Conservation (phyloP, 2,329 filamentous ascomycete genomes). For the Alternaria atra region DNA sequence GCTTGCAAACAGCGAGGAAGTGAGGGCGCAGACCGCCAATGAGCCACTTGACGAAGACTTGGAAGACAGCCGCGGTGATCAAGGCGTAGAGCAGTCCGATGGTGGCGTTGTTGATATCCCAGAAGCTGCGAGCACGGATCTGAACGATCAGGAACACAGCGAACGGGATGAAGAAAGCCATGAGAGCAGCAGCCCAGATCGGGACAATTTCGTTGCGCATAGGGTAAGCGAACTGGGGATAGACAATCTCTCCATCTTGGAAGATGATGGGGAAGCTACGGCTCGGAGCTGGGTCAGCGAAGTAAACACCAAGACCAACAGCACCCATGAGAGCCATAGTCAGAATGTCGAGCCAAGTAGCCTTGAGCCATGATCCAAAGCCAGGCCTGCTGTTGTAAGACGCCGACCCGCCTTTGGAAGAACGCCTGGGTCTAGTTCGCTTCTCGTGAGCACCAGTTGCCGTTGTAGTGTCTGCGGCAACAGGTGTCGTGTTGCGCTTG, state of each 20-base stretch:
- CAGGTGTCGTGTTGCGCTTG: constrained; percentile 43
- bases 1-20: constrained; percentile 75
- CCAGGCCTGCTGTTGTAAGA: constrained; percentile 56
- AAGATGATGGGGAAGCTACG: constrained; percentile 75
- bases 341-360: constrained; percentile 71
- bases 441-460: constrained; percentile 44
- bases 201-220: constrained; percentile 68
- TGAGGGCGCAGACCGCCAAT: constrained; percentile 72
- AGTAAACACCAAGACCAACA: constrained; percentile 73
- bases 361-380: constrained; percentile 75
- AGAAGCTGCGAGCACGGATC: constrained; percentile 65
- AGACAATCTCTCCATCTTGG: constrained; percentile 71
- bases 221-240: constrained; percentile 76
- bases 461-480: constrained; percentile 47
- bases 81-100: constrained; percentile 75
- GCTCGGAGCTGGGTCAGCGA: constrained; percentile 70
- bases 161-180: constrained; percentile 72
- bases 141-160: constrained; percentile 71
- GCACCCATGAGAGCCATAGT: constrained; percentile 73
- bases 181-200: constrained; percentile 73
- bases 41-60: constrained; percentile 78
- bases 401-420: constrained; percentile 22
- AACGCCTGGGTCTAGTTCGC: constrained; percentile 28
- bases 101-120: constrained; percentile 71
- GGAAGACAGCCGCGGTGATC: constrained; percentile 76